Base-by-base conservation (phyloP, 2,329 filamentous ascomycete genomes). In the Colletotrichum sublineola region DNA sequence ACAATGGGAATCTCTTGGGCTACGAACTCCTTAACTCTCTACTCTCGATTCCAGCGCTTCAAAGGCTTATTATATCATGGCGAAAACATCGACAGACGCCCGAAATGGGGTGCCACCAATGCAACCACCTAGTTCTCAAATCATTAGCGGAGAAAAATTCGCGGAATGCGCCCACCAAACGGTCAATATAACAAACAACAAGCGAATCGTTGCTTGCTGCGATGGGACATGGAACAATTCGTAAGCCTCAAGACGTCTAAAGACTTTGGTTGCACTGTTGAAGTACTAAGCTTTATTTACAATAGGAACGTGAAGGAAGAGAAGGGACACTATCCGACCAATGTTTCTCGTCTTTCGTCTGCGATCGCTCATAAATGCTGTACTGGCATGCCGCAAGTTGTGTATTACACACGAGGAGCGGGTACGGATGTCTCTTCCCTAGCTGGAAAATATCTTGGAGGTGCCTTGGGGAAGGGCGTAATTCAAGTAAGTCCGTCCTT, bases 361-460 rank as follows among this genome's bases (percentile, higher is more conserved):
- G 78, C 78, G 1, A 71, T 82, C 9, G 75, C 76, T 11, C 77
- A 77, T 18, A 78, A 77, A 6, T 75, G 77, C 31, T 76, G 75
- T 50, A 77, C 77, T 20, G 75, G 77, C 60, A 77, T 78, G 76
- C 78, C 79, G n/a, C 81, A 82, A 73, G 70, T 83, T 44, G 78
- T 82, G 8, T 81, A 79, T 73, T 83, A 83, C 66, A 80, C 82
- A 31, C 78, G 80, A 9, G 81, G 81, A 9, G 79, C 80, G 31
- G 81, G 81, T 1, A 78, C 77, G 3, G 77, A 24, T 24, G 24
- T 75, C 29, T 74, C 75, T 29, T 75, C 74, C 44, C 75, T 74
- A 48, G 71, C 71, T n/a, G 76, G 75, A 20, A 71, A 76, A 48
- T 72, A 68, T 9, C 73, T 76, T 0, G 77, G 77, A 44, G 77